These are phyloP conservation scores for Fusarium citri DNA, from an alignment of 2,329 filamentous ascomycete species.

Conservation along the genomic window DNA sequence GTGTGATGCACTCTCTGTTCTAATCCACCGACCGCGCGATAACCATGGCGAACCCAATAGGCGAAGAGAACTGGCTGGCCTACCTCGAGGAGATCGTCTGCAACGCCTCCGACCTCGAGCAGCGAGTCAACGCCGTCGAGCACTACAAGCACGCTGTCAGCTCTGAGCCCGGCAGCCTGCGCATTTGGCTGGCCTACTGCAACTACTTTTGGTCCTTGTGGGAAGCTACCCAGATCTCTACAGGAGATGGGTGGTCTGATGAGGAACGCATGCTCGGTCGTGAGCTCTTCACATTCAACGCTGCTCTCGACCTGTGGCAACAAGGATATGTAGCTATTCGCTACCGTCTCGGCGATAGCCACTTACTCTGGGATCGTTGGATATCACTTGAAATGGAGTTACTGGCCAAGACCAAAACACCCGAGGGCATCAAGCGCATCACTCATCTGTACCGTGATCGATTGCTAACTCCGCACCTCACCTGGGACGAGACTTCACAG, in stretches of 20 bases:
- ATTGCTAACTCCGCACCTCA: conserved; percentile 76
- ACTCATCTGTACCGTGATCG: conserved; percentile 77
- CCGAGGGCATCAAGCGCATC: conserved; percentile 71
- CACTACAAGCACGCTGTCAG: conserved; percentile 75
- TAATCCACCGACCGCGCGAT: conserved; percentile 32
- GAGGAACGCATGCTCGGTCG: conserved; percentile 77
- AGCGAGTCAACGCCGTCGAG: conserved; percentile 77
- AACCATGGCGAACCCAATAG: conserved; percentile 69
- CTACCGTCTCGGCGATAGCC: conserved; percentile 81
- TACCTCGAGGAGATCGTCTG: conserved; percentile 78
- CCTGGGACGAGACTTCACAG: conserved; percentile 80
- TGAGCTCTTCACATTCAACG: conserved; percentile 77
- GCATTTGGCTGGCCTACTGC: conserved; percentile 81
- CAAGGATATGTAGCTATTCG: conserved; percentile 77
- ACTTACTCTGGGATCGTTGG: conserved; percentile 83
- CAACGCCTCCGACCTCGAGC: conserved; percentile 71
- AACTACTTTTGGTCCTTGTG: conserved; percentile 82
- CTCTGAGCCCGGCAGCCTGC: conserved; percentile 79
- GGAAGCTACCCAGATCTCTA: conserved; percentile 68
- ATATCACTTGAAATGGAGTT: conserved; percentile 77
- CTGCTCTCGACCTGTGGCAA: conserved; percentile 76
- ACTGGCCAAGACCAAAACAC: conserved; percentile 66
- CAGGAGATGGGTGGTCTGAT: conserved; percentile 66
- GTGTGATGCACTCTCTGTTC: conserved; percentile 44
- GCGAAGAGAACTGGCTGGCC: conserved; percentile 82